Conservation (phyloP, 2,329 filamentous ascomycete genomes). For the Trichoderma sp. region DNA sequence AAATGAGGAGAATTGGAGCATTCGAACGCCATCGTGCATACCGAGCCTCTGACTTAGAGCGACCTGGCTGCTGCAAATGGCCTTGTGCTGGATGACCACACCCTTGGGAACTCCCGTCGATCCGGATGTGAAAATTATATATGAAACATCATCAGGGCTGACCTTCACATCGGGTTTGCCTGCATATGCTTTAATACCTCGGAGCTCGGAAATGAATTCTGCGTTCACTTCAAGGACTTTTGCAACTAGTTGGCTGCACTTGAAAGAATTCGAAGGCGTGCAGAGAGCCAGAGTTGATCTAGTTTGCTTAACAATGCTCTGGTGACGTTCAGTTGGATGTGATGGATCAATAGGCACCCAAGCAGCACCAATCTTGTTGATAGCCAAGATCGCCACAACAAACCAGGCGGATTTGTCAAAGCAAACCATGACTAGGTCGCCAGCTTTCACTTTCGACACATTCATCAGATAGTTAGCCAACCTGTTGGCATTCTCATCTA, state of each 20-base stretch:
- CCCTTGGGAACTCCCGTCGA: conserved; percentile 53
- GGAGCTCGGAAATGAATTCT: not conserved
- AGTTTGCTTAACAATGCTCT: not conserved
- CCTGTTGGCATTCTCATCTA: conserved; percentile 18
- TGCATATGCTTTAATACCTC: not conserved
- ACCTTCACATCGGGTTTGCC: not conserved
- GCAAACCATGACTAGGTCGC: conserved; percentile 23
- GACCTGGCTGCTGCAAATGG: not conserved
- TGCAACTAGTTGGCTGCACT: not conserved
- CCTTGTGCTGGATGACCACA: conserved; percentile 16
- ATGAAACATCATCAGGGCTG: conserved; percentile 4
- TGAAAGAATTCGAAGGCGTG: not conserved
- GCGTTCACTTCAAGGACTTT: not conserved
- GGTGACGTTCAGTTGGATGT: not conserved
- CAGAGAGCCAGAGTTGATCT: not conserved
- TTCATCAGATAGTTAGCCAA: not conserved
- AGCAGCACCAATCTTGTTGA: conserved; percentile 31
- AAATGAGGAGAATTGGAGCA: conserved; percentile 23
- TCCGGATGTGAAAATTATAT: conserved; percentile 54
- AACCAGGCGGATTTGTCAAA: conserved; percentile 27
- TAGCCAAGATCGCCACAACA: conserved; percentile 29
- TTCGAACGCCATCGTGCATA: not conserved
- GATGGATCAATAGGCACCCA: conserved; percentile 11
- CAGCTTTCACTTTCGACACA: conserved; percentile 26
- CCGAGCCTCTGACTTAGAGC: not conserved